These are phyloP conservation scores for Polytrichum commune DNA, from an alignment of 225 moss, liverwort and hornwort species.

Conservation along the genomic window DNA sequence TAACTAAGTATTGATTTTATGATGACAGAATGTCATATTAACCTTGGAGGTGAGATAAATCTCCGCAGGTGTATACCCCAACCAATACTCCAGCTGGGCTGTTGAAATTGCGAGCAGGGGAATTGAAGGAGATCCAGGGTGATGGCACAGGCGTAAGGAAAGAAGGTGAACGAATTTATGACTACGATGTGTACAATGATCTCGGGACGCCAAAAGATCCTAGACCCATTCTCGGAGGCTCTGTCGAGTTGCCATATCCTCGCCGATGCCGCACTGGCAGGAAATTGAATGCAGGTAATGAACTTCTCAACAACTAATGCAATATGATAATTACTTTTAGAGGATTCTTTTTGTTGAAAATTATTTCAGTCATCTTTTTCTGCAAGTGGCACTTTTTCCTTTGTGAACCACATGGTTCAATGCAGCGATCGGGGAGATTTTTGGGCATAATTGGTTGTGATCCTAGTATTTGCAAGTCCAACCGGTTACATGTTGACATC, in stretches of 20 bases:
- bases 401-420: no score
- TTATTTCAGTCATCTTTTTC: no score
- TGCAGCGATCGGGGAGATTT: no score
- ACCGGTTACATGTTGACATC: no score
- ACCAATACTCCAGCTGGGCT: slow-evolving; percentile 63
- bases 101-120: slow-evolving; percentile 43
- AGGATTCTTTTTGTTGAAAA: no score
- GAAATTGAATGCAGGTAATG: slow-evolving; percentile 27
- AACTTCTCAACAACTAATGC: no score
- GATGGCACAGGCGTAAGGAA: slow-evolving; percentile 57
- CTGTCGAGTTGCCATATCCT: slow-evolving; percentile 54
- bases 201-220: slow-evolving; percentile 40
- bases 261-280: slow-evolving; percentile 87
- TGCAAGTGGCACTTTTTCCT: no score
- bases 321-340: no score
- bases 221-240: slow-evolving; percentile 65
- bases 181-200: slow-evolving; percentile 88
- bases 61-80: slow-evolving; percentile 54
- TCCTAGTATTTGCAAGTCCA: no score
- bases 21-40: no score
- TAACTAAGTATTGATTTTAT: no score
- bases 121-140: slow-evolving; percentile 54
- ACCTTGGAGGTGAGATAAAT: neutral
- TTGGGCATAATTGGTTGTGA: no score
- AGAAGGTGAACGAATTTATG: slow-evolving; percentile 66